These are phyloP conservation scores for Aspergillus conjunctus DNA, from an alignment of 495 filamentous ascomycete genomes.

Conservation along the genomic window DNA sequence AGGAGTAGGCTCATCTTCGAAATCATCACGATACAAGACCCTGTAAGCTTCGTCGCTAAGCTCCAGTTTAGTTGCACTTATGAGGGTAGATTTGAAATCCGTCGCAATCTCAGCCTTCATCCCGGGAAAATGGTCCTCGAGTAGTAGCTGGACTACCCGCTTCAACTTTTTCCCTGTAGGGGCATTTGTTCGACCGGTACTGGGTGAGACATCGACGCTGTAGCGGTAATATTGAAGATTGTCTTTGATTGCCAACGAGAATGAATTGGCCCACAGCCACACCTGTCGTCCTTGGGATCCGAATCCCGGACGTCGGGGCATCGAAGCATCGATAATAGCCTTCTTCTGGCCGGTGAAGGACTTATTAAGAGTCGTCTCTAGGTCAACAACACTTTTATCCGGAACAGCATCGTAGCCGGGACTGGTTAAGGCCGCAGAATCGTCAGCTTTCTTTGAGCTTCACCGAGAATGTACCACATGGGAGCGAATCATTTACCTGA, in stretches of 20 bases:
- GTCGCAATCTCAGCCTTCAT: background rate
- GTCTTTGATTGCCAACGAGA: background rate
- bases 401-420: no score
- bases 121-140: background rate
- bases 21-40: slow-evolving; percentile 1
- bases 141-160: slow-evolving; percentile 2
- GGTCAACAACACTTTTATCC: no score
- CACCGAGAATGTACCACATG: background rate
- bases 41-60: background rate
- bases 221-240: slow-evolving; percentile 4
- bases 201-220: background rate
- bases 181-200: no score
- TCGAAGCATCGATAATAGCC: background rate
- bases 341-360: background rate
- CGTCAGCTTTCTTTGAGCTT: no score
- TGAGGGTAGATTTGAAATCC: slow-evolving; percentile 5
- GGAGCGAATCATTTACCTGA: background rate
- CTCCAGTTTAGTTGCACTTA: background rate
- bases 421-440: no score
- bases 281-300: background rate
- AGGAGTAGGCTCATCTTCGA: background rate
- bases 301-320: slow-evolving; percentile 4
- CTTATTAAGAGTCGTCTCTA: background rate
- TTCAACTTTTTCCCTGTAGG: background rate
- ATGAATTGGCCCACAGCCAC: slow-evolving; percentile 5